A percentile compares a stretch with the other conserved stretches of the same genome.
phyloP scores from a whole-genome alignment of 768 basidiomycete genomes.

The Exsudoporus frostii region DNA sequence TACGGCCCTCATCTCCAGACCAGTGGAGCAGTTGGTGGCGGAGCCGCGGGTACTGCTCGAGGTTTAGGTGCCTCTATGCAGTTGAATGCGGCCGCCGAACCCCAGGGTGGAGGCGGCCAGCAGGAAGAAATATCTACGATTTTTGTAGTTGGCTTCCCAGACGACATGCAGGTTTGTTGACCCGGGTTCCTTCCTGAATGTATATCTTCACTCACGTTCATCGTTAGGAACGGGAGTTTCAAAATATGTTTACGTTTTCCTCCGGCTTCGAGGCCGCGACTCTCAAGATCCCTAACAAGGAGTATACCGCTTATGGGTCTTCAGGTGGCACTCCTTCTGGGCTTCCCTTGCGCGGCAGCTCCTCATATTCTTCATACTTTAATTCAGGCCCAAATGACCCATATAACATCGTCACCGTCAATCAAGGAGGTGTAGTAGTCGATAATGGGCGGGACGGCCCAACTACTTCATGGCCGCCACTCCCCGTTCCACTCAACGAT shows the following conservation, averaged over 20 bases:
- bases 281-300: conserved; percentile 94
- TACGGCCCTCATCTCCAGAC: conserved; percentile 67
- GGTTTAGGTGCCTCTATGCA: conserved; percentile 31
- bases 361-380: conserved; percentile 36
- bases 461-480: conserved; percentile 64
- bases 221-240: conserved; percentile 92
- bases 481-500: conserved; percentile 30
- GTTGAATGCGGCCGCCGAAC: conserved; percentile 22
- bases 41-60: conserved; percentile 16
- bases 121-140: conserved; percentile 95
- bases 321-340: conserved; percentile 36
- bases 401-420: conserved; percentile 79
- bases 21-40: conserved; percentile 31
- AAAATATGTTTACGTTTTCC: conserved; percentile 98
- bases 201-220: conserved; percentile 13
- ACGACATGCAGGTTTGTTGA: conserved; percentile 89
- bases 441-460: conserved; percentile 72
- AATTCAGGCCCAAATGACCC: conserved; percentile 66
- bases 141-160: conserved; percentile 98
- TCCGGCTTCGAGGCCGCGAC: conserved; percentile 96
- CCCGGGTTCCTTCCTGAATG: conserved; percentile 4
- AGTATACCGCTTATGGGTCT: conserved; percentile 70
- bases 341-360: conserved; percentile 35
- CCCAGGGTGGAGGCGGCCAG: conserved; percentile 25
- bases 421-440: conserved; percentile 80